Base-by-base conservation (phyloP, 1,284 basidiomycete genomes). In the Mixia osmundae region DNA sequence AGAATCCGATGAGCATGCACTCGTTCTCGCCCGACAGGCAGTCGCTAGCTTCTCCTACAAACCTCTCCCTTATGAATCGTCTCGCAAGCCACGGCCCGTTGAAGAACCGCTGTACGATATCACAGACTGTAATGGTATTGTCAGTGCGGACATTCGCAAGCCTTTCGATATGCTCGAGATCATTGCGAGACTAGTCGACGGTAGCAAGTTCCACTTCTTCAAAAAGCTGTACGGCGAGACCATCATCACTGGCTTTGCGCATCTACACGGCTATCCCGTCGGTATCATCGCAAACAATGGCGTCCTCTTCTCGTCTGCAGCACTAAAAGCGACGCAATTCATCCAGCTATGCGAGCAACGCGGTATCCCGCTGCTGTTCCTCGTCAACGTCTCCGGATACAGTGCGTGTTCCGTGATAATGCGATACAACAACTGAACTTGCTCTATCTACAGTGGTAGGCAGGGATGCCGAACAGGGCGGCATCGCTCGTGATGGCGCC, bases 401-500 rank as follows among this genome's bases (percentile, higher is more conserved):
- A 50, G 48, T 48, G 48, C 48, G 21, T 48, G 48, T 30, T 19
- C 24, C 9, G 20, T 4, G 33, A 21, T 4, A 7, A n/a, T n/a
- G 21, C 18, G n/a, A 18, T 1, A 9, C 12, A 11, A n/a, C 8
- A 14, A n/a, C 20, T 23, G 26, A 20, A 20, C 7, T 30, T 25
- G 14, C 10, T 33, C 38, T 70, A 73, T 78, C 11, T 89, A 89
- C 53, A 87, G 15, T 89, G 82, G 82, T 91, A 6, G 82, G 82
- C 12, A 80, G 79, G 24, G 85, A 83, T 49, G 83, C 83, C 19
- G 83, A 91, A 59, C 68, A 68, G 44, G 77, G 78, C n/a, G 85
- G 85, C 2, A 94, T 94, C 47, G 85, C 85, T 11, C 91, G 91
- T 59, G 83, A 94, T 53, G 85, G 85, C 21, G 85, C 85, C 12